Base-by-base conservation (phyloP, 495 filamentous ascomycete genomes). In the Bombardia bombarda region DNA sequence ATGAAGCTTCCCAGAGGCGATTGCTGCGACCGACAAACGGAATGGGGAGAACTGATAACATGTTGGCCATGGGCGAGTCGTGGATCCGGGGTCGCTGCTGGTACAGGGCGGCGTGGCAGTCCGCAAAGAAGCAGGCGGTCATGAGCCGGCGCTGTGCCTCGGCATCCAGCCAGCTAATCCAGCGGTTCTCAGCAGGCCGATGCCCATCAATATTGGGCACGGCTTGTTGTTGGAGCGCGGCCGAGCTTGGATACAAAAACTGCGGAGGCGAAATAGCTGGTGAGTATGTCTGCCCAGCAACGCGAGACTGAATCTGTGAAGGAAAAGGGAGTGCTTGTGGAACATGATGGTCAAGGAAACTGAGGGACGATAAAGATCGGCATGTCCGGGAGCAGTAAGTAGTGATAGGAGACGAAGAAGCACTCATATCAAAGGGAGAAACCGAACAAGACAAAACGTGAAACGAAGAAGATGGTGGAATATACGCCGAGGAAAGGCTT, bases 131-230 rank as follows among this genome's bases (percentile, higher is more conserved):
- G 56, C 69, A 78, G 8, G 61, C 63, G 33, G 65, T 60, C 14
- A 73, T 53, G 38, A 77, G 63, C 26, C 74, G 67, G n/a, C 68
- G 69, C 47, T 55, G 60, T 18, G 66, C 60, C 49, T 78, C 74
- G 19, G 52, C 49, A 31, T 68, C 54, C 30, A 74, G 47, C 72
- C 73, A 78, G 53, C 52, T 50, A 3, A 48, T 57, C 74, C 74
- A 78, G 32, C 59, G 55, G 33, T 58, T 52, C 7, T 63, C 47
- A 35, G 51, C 32, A n/a, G 48, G 48, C n/a, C 52, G 32, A 38
- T 59, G 56, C 18, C 53, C 43, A 38, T 62, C 55, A 33, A 49
- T 46, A 36, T 43, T 43, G 32, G 51, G 46, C 46, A 56, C 32
- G 16, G 49, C 40, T 14, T 53, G 44, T 14, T 53, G 44, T 25